These are phyloP conservation scores for Microdochium paspali DNA, from an alignment of 2,329 filamentous ascomycete genomes.

Conservation along the genomic window DNA sequence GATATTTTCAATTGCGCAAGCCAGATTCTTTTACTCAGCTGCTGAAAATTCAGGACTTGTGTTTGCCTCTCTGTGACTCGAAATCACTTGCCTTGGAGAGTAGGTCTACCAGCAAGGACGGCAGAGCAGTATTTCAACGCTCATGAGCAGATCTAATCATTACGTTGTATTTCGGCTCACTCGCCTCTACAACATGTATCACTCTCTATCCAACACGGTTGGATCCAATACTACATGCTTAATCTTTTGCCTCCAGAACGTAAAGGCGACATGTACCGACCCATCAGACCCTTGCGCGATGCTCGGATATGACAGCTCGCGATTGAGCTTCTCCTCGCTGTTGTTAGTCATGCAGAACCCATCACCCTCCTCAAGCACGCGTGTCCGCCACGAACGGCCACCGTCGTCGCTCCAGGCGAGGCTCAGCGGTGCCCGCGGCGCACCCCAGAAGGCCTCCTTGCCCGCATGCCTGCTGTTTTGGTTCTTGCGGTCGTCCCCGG, in stretches of 20 bases:
- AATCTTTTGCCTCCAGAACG: background rate
- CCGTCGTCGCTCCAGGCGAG: constrained; percentile 24
- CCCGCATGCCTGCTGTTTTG: constrained; percentile 21
- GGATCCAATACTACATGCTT: background rate
- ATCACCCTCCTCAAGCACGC: constrained; percentile 30
- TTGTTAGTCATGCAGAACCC: constrained; percentile 36
- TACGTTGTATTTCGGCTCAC: too few species aligned
- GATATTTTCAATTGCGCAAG: too few species aligned
- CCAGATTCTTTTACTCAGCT: too few species aligned
- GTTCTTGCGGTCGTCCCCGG: constrained; percentile 26
- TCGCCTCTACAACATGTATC: background rate
- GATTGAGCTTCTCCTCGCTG: constrained; percentile 26
- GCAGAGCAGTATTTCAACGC: too few species aligned
- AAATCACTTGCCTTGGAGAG: too few species aligned
- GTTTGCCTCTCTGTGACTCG: too few species aligned
- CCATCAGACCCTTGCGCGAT: constrained; percentile 11
- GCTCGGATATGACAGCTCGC: constrained; percentile 33
- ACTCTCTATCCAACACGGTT: background rate
- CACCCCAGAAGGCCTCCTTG: constrained; percentile 32
- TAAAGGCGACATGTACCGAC: background rate
- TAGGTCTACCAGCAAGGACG: too few species aligned
- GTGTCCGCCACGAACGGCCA: constrained; percentile 25
- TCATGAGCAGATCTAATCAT: too few species aligned
- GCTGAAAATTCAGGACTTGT: too few species aligned
- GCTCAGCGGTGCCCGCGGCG: constrained; percentile 24